These are phyloP conservation scores for Fonsecaea erecta DNA, from an alignment of 2,329 filamentous ascomycete species.

Conservation along the genomic window DNA sequence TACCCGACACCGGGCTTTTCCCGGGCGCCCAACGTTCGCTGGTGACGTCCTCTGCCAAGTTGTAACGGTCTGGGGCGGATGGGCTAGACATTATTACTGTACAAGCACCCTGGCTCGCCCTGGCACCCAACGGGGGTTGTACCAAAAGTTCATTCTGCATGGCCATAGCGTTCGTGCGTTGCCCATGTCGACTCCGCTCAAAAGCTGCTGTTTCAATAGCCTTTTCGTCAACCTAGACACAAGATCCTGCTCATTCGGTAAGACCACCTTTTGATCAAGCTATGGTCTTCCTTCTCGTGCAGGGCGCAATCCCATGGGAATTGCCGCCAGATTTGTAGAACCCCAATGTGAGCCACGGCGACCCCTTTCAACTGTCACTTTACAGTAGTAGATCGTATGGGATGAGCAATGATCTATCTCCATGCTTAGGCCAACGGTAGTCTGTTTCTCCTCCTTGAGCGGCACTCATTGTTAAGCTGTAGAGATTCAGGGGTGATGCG, in stretches of 20 bases:
- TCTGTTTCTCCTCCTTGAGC: neutral
- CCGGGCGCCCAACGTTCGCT: neutral
- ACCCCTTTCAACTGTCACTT: neutral
- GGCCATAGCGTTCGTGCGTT: neutral
- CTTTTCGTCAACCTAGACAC: neutral
- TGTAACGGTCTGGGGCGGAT: neutral
- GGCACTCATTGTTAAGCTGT: neutral
- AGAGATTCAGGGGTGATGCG: neutral
- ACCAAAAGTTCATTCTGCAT: neutral
- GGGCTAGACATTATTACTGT: too few species aligned
- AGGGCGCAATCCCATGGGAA: neutral
- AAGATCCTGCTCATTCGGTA: too few species aligned
- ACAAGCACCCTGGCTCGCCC: too few species aligned
- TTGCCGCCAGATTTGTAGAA: neutral
- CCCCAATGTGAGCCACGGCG: neutral
- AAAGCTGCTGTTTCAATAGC: neutral
- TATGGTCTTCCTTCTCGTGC: neutral
- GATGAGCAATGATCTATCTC: neutral
- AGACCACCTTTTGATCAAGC: neutral
- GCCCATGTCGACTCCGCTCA: neutral
- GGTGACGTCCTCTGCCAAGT: slow-evolving; percentile 1
- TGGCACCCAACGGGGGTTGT: too few species aligned
- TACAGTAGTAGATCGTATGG: neutral
- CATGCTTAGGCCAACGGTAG: neutral
- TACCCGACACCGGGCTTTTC: neutral